A percentile compares a stretch with the other conserved stretches of the same genome.
Conservation (phyloP, 768 basidiomycete species). For the Russula foetens region DNA sequence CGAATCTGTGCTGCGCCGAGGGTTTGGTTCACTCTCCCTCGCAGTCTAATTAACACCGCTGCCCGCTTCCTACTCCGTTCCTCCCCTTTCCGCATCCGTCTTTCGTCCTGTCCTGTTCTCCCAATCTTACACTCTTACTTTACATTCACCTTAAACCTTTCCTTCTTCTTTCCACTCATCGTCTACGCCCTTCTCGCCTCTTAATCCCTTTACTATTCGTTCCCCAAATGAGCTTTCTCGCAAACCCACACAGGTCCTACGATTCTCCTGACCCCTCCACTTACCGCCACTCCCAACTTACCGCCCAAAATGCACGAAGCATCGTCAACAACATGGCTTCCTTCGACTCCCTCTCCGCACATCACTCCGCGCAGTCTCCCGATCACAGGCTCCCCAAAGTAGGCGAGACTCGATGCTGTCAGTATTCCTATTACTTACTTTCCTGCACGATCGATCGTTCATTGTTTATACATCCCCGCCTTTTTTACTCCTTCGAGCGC, state of each 20-base stretch:
- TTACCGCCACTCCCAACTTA: conserved; percentile 21
- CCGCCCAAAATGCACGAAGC: conserved; percentile 15
- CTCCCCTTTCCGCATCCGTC: conserved; percentile 19
- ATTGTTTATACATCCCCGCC: conserved; percentile 35
- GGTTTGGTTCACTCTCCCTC: conserved; percentile 2
- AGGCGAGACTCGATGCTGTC: conserved; percentile 72
- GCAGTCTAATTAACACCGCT: conserved; percentile 18
- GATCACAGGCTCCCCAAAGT: conserved; percentile 31
- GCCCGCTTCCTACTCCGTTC: conserved; percentile 17
- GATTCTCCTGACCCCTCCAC: conserved; percentile 25
- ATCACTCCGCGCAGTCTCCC: conserved; percentile 26
- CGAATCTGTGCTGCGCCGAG: not conserved
- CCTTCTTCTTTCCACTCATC: not conserved
- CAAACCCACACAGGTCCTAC: conserved; percentile 25
- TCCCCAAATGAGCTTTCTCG: conserved; percentile 28
- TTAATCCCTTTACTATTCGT: conserved; percentile 14
- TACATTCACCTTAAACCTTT: conserved; percentile 17
- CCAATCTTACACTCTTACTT: conserved; percentile 7
- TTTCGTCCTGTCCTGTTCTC: not conserved
- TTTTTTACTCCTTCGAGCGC: conserved; percentile 25
- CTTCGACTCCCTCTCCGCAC: conserved; percentile 30
- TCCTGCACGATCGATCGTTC: conserved; percentile 28
- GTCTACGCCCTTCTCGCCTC: conserved; percentile 7
- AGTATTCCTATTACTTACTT: conserved; percentile 27
- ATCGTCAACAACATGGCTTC: conserved; percentile 24